Evolutionary conservation across 2,329 filamentous ascomycete species (phyloP).

Genomic region (Fusarium sp.): DNA sequence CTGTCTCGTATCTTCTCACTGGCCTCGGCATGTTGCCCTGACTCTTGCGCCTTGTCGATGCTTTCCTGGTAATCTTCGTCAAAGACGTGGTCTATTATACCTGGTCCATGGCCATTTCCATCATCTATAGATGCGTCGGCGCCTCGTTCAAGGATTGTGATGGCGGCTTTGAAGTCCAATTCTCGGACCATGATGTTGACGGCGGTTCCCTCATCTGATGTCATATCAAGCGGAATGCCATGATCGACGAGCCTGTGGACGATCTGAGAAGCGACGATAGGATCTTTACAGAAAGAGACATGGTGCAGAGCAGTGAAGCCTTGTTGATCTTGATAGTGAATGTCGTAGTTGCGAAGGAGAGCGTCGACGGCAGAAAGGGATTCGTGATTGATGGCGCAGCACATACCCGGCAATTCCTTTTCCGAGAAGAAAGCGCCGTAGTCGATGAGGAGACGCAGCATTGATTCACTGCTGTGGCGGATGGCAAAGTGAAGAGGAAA

Average conservation of each 20-base stretch:
- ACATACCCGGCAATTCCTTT: neutral
- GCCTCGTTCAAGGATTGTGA: constrained; percentile 7
- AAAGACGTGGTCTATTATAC: constrained; percentile 5
- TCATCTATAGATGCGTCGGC: neutral
- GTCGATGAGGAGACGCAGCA: constrained; percentile 3
- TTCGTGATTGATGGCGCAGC: neutral
- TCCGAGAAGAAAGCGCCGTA: constrained; percentile 3
- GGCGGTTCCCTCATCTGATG: neutral
- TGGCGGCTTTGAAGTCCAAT: neutral
- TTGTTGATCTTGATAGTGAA: neutral
- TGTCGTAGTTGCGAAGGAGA: neutral
- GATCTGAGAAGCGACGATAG: neutral
- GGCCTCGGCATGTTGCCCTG: no score
- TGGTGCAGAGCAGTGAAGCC: neutral
- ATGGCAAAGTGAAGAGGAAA: constrained; percentile 22
- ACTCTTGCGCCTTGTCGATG: neutral
- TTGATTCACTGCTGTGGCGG: neutral
- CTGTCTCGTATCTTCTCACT: neutral
- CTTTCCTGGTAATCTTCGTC: neutral
- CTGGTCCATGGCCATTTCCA: neutral
- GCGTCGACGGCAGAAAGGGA: neutral
- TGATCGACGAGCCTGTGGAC: constrained; percentile 3
- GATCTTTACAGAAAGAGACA: neutral
- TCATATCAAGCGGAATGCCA: constrained; percentile 1
- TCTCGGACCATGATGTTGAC: neutral